phyloP scores from a whole-genome alignment of 2,329 filamentous ascomycete species.

The Cadophora sp. region DNA sequence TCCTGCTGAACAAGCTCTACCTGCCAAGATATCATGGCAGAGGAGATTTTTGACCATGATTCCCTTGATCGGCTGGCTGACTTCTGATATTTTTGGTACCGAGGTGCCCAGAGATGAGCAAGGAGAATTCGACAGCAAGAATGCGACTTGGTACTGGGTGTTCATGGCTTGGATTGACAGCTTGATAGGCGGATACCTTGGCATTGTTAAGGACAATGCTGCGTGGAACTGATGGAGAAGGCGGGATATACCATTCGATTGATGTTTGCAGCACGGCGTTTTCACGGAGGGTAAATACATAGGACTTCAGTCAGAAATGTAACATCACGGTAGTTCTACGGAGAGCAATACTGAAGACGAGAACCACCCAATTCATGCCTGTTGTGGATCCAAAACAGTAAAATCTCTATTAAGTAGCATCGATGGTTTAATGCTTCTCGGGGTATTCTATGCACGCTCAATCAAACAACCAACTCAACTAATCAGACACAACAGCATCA shows the following conservation, averaged over 20 bases:
- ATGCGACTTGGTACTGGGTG: conserved; percentile 71
- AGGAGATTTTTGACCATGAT: conserved; percentile 70
- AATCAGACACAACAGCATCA: conserved; percentile 38
- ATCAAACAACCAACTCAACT: conserved; percentile 15
- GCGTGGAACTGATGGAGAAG: conserved; percentile 29
- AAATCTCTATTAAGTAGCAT: neutral
- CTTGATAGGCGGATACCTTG: conserved; percentile 61
- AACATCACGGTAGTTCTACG: neutral
- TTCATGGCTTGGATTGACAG: conserved; percentile 66
- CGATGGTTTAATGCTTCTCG: neutral
- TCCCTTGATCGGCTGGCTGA: conserved; percentile 76
- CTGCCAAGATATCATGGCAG: conserved; percentile 69
- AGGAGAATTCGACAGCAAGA: conserved; percentile 79
- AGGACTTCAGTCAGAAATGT: neutral
- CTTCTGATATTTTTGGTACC: conserved; percentile 74
- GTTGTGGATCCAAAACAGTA: neutral
- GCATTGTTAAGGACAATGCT: conserved; percentile 42
- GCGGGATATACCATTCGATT: conserved; percentile 25
- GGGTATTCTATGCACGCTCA: conserved; percentile 28
- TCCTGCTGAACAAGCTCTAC: conserved; percentile 72
- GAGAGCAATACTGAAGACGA: neutral
- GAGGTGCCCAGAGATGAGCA: conserved; percentile 75
- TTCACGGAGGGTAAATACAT: conserved; percentile 8
- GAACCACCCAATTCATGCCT: neutral
- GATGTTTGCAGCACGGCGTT: conserved; percentile 28